Evolutionary conservation across 2,329 filamentous ascomycete genomes (phyloP).

Genomic region (Fusarium robinianum): DNA sequence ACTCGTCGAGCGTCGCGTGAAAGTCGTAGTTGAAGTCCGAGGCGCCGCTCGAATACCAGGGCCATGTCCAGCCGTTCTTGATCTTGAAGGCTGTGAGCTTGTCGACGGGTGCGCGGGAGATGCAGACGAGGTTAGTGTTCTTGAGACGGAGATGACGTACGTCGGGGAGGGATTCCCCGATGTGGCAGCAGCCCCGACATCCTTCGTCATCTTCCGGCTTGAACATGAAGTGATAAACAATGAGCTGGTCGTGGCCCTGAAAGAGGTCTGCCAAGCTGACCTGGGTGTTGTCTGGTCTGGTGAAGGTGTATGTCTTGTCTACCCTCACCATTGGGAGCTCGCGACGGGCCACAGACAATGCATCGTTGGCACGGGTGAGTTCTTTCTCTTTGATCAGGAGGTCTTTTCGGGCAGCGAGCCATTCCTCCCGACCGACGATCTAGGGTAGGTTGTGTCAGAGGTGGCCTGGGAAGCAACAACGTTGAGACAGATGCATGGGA

Average conservation of each 20-base stretch:
- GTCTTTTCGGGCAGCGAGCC: slow-evolving; percentile 41
- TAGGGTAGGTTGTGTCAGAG: slow-evolving; percentile 17
- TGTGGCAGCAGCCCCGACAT: slow-evolving; percentile 47
- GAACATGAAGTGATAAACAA: slow-evolving; percentile 55
- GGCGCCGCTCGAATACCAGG: slow-evolving; percentile 45
- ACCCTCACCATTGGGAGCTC: slow-evolving; percentile 48
- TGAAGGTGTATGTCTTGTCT: slow-evolving; percentile 44
- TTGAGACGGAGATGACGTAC: slow-evolving; percentile 44
- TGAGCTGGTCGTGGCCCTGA: slow-evolving; percentile 41
- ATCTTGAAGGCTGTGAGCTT: slow-evolving; percentile 45
- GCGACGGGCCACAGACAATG: slow-evolving; percentile 39
- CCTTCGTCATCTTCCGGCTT: slow-evolving; percentile 40
- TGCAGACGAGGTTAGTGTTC: slow-evolving; percentile 44
- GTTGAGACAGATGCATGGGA: no score
- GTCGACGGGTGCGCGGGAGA: slow-evolving; percentile 45
- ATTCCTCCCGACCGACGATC: slow-evolving; percentile 42
- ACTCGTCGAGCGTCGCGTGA: slow-evolving; percentile 41
- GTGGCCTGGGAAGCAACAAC: no score
- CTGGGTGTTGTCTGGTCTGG: slow-evolving; percentile 34
- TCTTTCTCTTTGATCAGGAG: slow-evolving; percentile 45
- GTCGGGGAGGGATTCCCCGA: slow-evolving; percentile 46
- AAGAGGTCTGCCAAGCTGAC: slow-evolving; percentile 41
- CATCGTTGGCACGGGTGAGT: slow-evolving; percentile 36
- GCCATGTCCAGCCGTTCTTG: slow-evolving; percentile 47
- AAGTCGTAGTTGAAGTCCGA: slow-evolving; percentile 49